A percentile compares a stretch with the other conserved stretches of the same genome.
Evolutionary conservation across 305 asterid species (phyloP).

Genomic region (Fraxinus nigra): DNA sequence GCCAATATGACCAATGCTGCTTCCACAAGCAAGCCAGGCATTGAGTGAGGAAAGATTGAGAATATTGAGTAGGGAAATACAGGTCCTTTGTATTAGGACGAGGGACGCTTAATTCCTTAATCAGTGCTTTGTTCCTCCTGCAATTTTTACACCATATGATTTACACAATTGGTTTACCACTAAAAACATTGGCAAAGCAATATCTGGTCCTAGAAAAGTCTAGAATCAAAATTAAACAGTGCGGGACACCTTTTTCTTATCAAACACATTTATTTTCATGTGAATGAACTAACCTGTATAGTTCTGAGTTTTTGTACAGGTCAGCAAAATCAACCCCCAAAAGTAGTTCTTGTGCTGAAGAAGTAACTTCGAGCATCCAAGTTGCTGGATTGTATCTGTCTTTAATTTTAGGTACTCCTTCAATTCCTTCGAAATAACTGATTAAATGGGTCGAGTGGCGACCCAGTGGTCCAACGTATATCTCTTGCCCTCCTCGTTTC

Average conservation of each 20-base stretch:
- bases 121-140: constrained; percentile 53
- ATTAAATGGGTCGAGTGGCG: constrained; percentile 45
- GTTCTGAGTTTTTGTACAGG: constrained; percentile 49
- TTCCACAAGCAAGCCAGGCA: constrained; percentile 65
- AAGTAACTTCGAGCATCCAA: constrained; percentile 64
- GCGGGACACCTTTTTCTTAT: neutral
- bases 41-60: constrained; percentile 47
- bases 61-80: constrained; percentile 39
- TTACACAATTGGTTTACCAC: neutral
- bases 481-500: constrained; percentile 74
- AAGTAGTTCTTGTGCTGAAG: constrained; percentile 52
- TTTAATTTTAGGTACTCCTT: constrained; percentile 53
- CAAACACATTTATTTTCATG: neutral
- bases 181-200: neutral
- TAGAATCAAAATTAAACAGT: neutral
- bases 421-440: constrained; percentile 51
- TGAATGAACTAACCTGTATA: constrained; percentile 35
- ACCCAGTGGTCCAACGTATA: constrained; percentile 68
- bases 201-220: neutral
- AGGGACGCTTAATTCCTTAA: constrained; percentile 48
- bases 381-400: constrained; percentile 68
- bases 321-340: constrained; percentile 50
- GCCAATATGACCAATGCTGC: constrained; percentile 62
- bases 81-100: constrained; percentile 48
- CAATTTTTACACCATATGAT: neutral